These are phyloP conservation scores for Rhizopus stolonifer DNA, from an alignment of 371 early-diverging fungal genomes.

Conservation along the genomic window DNA sequence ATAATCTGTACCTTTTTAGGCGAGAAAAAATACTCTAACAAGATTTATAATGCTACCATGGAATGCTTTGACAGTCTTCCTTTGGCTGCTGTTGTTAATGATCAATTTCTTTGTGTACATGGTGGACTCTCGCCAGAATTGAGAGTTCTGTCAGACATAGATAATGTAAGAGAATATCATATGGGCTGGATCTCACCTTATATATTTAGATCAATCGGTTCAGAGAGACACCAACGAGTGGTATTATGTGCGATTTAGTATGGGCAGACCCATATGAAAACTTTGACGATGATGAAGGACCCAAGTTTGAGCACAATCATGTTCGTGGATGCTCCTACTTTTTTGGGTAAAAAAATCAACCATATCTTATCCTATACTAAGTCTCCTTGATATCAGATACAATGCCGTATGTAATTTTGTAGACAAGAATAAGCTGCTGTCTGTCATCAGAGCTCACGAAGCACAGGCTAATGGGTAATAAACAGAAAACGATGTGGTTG, in stretches of 20 bases:
- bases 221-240: constrained; percentile 91
- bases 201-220: constrained; percentile 83
- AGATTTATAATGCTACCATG: constrained; percentile 86
- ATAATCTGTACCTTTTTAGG: constrained; percentile 43
- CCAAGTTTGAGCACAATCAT: constrained; percentile 85
- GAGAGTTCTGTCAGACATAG: constrained; percentile 81
- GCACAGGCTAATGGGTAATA: constrained; percentile 93
- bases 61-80: constrained; percentile 96
- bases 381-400: constrained; percentile 55
- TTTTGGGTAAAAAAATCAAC: too few species aligned
- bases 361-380: not conserved
- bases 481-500: not conserved
- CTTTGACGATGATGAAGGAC: constrained; percentile 84
- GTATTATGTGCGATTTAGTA: constrained; percentile 95
- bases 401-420: constrained; percentile 90
- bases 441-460: constrained; percentile 97
- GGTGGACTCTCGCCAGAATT: constrained; percentile 98
- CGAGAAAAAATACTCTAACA: constrained; percentile 90
- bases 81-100: constrained; percentile 94
- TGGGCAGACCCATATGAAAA: constrained; percentile 98
- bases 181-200: too few species aligned
- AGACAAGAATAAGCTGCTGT: constrained; percentile 89
- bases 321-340: constrained; percentile 97
- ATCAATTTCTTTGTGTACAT: constrained; percentile 97
- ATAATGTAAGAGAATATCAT: constrained; percentile 47